phyloP scores from a whole-genome alignment of 495 filamentous ascomycete species.

The Cudoniella acicularis region DNA sequence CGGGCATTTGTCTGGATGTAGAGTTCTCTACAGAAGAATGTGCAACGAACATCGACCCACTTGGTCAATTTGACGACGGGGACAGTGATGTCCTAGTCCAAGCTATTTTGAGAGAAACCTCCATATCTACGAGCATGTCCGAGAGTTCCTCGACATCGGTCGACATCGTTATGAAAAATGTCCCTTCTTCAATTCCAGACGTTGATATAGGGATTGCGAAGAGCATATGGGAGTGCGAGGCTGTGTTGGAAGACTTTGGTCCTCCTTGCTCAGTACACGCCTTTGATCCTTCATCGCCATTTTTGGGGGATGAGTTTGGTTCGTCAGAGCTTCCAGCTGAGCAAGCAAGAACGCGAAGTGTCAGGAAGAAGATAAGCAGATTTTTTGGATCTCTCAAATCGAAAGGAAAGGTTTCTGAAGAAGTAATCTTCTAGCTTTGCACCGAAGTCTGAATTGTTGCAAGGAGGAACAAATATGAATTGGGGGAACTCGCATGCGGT shows the following conservation, averaged over 20 bases:
- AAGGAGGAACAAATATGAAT: no score
- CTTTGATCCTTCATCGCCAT: no score
- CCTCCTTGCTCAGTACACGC: neutral
- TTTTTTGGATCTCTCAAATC: constrained; percentile 6
- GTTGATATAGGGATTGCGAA: neutral
- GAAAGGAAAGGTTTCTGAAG: neutral
- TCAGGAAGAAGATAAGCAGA: constrained; percentile 12
- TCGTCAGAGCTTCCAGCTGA: neutral
- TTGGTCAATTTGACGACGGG: no score
- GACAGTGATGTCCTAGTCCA: neutral
- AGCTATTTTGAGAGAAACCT: neutral
- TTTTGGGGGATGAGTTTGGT: neutral
- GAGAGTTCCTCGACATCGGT: neutral
- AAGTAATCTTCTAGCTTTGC: neutral
- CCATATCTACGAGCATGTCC: neutral
- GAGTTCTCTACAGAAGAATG: no score
- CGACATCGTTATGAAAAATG: neutral
- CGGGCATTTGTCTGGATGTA: neutral
- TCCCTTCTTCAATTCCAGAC: neutral
- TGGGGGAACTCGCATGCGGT: no score
- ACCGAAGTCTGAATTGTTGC: no score
- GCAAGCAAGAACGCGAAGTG: neutral
- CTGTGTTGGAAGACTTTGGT: neutral
- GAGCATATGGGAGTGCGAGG: neutral
- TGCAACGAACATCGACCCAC: no score